Conservation (phyloP, 2,329 filamentous ascomycete species). For the Aspergillus sp. region DNA sequence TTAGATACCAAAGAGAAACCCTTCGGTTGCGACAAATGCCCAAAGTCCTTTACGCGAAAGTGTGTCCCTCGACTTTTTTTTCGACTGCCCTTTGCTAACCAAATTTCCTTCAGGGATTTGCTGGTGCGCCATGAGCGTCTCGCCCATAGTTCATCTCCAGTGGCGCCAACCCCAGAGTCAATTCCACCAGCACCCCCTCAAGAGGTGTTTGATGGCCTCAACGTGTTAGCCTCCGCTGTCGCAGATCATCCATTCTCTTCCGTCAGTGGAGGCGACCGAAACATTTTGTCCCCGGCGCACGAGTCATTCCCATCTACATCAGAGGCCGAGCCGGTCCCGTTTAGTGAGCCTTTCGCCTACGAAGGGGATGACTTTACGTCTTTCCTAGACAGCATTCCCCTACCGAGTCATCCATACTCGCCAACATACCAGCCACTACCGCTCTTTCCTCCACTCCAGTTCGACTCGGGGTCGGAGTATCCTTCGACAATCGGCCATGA, state of each 20-base stretch:
- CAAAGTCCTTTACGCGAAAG: constrained; percentile 43
- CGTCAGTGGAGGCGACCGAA: background rate
- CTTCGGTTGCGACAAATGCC: constrained; percentile 34
- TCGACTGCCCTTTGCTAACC: background rate
- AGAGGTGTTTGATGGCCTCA: constrained; percentile 31
- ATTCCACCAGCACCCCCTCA: constrained; percentile 25
- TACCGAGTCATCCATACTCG: constrained; percentile 40
- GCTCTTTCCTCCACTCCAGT: constrained; percentile 35
- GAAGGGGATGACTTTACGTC: constrained; percentile 42
- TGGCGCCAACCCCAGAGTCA: constrained; percentile 16
- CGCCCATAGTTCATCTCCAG: constrained; percentile 28
- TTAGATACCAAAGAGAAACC: constrained; percentile 43
- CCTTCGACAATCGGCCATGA: constrained; percentile 27
- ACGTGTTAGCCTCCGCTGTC: constrained; percentile 35
- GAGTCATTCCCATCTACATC: constrained; percentile 19
- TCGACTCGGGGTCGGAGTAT: constrained; percentile 30
- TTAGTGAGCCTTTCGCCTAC: constrained; percentile 30
- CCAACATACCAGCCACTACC: constrained; percentile 40
- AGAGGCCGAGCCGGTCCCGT: constrained; percentile 24
- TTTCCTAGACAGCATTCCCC: constrained; percentile 39
- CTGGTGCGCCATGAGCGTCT: constrained; percentile 39
- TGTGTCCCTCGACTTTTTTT: constrained; percentile 15
- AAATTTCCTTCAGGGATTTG: constrained; percentile 30
- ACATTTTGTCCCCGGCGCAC: constrained; percentile 17
- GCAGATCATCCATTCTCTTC: constrained; percentile 26